Percentiles rank a stretch among this genome's conserved stretches.
Conservation (phyloP, 1,284 basidiomycete genomes). For the Sparassis latifolia region DNA sequence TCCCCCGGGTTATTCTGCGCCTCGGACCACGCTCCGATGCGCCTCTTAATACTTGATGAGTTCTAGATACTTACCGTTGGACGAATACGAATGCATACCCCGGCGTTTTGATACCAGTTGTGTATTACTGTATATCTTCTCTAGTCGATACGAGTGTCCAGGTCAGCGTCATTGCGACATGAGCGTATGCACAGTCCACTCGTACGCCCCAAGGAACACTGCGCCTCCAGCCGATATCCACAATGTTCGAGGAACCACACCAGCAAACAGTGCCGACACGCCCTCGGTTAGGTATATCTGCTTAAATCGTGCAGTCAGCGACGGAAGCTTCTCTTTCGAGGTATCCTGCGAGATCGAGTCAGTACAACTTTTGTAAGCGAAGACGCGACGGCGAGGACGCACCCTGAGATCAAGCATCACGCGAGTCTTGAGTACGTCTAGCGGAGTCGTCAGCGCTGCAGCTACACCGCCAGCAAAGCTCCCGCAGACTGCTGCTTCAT, state of each 20-base stretch:
- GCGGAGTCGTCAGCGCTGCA: conserved; percentile 87
- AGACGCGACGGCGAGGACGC: conserved; percentile 24
- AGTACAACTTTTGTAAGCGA: conserved; percentile 2
- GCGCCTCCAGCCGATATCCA: conserved; percentile 97
- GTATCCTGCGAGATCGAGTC: conserved; percentile 33
- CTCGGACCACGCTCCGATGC: conserved; percentile 16
- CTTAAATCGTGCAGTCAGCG: conserved; percentile 47
- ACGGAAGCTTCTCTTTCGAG: conserved; percentile 44
- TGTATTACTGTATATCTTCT: background rate
- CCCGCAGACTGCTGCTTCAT: conserved; percentile 90
- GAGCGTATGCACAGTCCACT: conserved; percentile 40
- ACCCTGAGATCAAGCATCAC: conserved; percentile 92
- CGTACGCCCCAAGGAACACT: conserved; percentile 94
- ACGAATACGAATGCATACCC: no score
- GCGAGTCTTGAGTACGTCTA: conserved; percentile 96
- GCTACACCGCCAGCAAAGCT: conserved; percentile 88
- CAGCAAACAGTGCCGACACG: conserved; percentile 72
- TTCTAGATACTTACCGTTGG: background rate
- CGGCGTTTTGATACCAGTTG: background rate
- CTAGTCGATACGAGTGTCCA: background rate
- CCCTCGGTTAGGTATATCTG: conserved; percentile 78
- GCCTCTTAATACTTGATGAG: background rate
- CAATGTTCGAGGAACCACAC: conserved; percentile 85
- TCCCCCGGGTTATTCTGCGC: conserved; percentile 23
- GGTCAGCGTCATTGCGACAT: conserved; percentile 5